A percentile compares a stretch with the other conserved stretches of the same genome.
Conservation (phyloP, 768 basidiomycete genomes). For the Rhodosporidiobolus sp. region DNA sequence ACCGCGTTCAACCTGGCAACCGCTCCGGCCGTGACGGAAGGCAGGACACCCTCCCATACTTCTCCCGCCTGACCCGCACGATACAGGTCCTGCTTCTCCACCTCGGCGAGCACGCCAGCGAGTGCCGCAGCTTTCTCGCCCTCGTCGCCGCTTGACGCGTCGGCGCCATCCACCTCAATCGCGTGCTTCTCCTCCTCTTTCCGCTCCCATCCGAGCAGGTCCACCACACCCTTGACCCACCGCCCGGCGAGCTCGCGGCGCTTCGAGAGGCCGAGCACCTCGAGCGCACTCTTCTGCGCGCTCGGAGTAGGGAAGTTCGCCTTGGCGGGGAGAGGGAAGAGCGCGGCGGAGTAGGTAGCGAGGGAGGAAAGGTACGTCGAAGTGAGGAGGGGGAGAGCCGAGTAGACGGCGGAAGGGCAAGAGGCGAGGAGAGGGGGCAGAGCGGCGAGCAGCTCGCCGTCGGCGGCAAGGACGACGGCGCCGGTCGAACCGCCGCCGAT, state of each 20-base stretch:
- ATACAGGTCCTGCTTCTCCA: conserved; percentile 30
- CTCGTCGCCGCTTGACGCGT: background rate
- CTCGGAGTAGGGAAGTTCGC: conserved; percentile 34
- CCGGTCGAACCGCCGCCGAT: background rate
- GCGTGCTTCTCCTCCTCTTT: background rate
- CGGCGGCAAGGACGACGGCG: background rate
- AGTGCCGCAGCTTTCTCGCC: conserved; percentile 8
- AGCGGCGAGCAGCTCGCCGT: conserved; percentile 30
- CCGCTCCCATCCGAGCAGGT: conserved; percentile 19
- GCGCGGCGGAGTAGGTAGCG: conserved; percentile 10
- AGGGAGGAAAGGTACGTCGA: conserved; percentile 23
- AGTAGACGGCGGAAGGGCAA: background rate
- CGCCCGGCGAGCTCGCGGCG: conserved; percentile 29
- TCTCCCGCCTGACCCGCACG: conserved; percentile 11
- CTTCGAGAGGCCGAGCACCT: conserved; percentile 29
- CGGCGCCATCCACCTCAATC: background rate
- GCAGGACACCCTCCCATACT: conserved; percentile 20
- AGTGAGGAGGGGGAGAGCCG: conserved; percentile 16
- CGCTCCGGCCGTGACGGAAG: background rate
- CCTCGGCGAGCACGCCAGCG: conserved; percentile 10
- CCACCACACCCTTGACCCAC: conserved; percentile 20
- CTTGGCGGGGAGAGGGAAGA: conserved; percentile 37
- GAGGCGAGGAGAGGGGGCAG: background rate
- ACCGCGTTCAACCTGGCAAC: background rate
- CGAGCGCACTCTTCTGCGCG: conserved; percentile 32